Evolutionary conservation across 148 eudicot species (phyloP).

Genomic region (Diospyros kaki): DNA sequence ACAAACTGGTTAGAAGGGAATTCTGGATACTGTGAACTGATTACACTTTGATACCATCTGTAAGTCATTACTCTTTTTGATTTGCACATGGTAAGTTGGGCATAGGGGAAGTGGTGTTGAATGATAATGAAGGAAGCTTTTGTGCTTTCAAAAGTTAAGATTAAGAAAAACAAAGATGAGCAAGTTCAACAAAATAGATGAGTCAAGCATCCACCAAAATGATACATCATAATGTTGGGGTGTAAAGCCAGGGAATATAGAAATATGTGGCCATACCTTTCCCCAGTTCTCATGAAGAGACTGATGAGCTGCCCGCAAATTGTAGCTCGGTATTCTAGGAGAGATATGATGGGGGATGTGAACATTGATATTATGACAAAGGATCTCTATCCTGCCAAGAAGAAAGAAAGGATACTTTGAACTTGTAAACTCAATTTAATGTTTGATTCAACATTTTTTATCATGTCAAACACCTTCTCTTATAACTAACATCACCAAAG

Average conservation of each 20-base stretch:
- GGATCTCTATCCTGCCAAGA: conserved; percentile 65
- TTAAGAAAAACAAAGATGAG: background rate
- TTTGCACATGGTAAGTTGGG: too few relatives aligned
- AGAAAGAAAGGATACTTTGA: conserved; percentile 5
- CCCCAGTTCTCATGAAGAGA: conserved; percentile 90
- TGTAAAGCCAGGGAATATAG: background rate
- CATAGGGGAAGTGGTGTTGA: background rate
- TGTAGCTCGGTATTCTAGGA: conserved; percentile 89
- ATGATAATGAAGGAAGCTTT: background rate
- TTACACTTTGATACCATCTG: background rate
- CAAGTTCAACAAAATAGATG: background rate
- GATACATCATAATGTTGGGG: too few relatives aligned
- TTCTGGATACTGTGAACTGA: background rate
- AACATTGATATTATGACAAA: conserved; percentile 85
- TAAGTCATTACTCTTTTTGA: too few relatives aligned
- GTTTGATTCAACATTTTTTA: background rate
- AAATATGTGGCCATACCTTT: conserved; percentile 41
- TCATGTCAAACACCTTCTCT: background rate
- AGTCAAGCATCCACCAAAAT: too few relatives aligned
- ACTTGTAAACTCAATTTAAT: background rate
- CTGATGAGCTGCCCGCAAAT: conserved; percentile 78
- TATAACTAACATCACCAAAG: too few relatives aligned
- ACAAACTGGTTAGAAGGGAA: background rate
- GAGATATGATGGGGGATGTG: conserved; percentile 97
- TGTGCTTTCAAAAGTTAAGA: background rate